Evolutionary conservation across 306 rosid genomes (phyloP), one percentile per base, ranked within the genome.

Genomic region (Chamaecrista fasciculata): DNA sequence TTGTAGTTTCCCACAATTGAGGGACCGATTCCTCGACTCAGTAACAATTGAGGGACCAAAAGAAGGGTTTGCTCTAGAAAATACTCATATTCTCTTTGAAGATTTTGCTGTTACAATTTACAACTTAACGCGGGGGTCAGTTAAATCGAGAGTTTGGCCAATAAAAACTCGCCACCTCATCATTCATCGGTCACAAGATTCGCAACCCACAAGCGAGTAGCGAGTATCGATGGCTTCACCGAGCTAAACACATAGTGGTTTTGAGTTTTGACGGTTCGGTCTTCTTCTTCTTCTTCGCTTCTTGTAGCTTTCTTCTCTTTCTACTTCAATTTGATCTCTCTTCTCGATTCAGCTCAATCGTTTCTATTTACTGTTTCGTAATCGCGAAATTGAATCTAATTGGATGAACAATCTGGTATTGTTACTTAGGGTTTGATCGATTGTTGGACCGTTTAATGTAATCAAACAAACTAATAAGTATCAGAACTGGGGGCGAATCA

Each of bases 401-500:
- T 20, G 72, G 51, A 82, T 77, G 76, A 67, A 55, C 56, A 34
- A 63, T 73, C 74, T 76, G 64, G 68, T 26, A 40, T 62, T 40
- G 69, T 18, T 79, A n/a, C n/a, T n/a, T n/a, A 85, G 89, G 83
- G 76, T 73, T 78, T 70, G 67, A 71, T 73, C 62, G 51, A 70
- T 64, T 62, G 14, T 31, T 29, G 75, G 31, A 24, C 63, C 67
- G 65, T 70, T 79, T 78, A 76, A 83, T 50, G 80, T 58, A 62
- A 71, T 73, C 67, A 62, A 62, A 71, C 40, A 59, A 72, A 42
- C 56, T 64, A 74, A 48, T 61, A 80, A 73, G 85, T 73, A 83
- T 82, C 39, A 85, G 99, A 84, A 67, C 97, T 94, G 99, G 99
- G 99, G 95, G 99, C 97, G 84, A 89, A 89, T 91, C 95, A 94